Evolutionary conservation across 2,329 filamentous ascomycete species (phyloP).

Genomic region (Domatiomyces globalis): DNA sequence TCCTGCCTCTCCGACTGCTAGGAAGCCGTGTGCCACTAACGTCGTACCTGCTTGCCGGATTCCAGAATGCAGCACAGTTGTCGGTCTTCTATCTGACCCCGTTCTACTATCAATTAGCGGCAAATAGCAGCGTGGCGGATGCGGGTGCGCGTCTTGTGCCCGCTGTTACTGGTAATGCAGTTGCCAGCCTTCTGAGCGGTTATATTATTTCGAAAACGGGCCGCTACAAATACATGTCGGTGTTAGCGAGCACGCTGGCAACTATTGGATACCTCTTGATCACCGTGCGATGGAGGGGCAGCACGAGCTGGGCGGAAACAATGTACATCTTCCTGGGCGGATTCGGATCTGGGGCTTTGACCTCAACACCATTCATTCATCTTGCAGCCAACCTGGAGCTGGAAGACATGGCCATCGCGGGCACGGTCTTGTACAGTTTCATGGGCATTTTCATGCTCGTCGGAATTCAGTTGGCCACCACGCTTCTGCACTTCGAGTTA

Average conservation of each 20-base stretch:
- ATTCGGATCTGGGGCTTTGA: slow-evolving; percentile 36
- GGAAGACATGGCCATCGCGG: slow-evolving; percentile 36
- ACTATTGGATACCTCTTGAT: slow-evolving; percentile 40
- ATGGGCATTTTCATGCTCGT: slow-evolving; percentile 6
- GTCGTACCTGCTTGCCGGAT: slow-evolving; percentile 38
- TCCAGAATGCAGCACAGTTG: slow-evolving; percentile 45
- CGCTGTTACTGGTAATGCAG: slow-evolving; percentile 51
- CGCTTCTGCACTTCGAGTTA: slow-evolving; percentile 4
- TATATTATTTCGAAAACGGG: slow-evolving; percentile 45
- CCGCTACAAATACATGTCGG: slow-evolving; percentile 42
- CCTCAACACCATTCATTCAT: slow-evolving; percentile 35
- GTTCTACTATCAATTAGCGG: slow-evolving; percentile 54
- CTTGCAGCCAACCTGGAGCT: slow-evolving; percentile 35
- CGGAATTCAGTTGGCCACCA: slow-evolving; percentile 6
- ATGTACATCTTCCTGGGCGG: slow-evolving; percentile 47
- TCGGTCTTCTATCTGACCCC: slow-evolving; percentile 37
- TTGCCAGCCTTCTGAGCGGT: slow-evolving; percentile 48
- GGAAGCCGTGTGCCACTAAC: slow-evolving; percentile 38
- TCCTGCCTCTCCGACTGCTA: slow-evolving; percentile 25
- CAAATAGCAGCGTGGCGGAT: slow-evolving; percentile 41
- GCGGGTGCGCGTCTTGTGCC: slow-evolving; percentile 52
- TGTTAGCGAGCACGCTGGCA: slow-evolving; percentile 37
- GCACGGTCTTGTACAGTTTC: slow-evolving; percentile 33
- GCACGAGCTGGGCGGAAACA: slow-evolving; percentile 42
- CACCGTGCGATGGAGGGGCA: slow-evolving; percentile 43